These are phyloP conservation scores for Trifolium pratense DNA, from an alignment of 306 rosid genomes.

Conservation along the genomic window DNA sequence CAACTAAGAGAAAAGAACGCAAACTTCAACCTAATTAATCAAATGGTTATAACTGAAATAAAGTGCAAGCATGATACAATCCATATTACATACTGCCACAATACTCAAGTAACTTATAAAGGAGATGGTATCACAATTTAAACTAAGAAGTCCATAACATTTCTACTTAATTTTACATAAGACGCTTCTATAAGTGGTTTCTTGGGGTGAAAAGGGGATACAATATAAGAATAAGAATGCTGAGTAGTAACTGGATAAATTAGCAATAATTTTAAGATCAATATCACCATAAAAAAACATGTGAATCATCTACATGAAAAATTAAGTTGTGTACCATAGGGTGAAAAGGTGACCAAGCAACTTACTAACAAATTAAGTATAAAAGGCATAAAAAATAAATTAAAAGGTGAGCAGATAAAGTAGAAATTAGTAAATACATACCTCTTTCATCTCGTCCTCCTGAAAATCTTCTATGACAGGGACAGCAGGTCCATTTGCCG, in stretches of 20 bases:
- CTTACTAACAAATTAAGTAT: constrained; percentile 4
- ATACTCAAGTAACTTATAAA: background rate
- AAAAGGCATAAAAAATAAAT: constrained; percentile 9
- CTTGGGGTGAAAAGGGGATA: background rate
- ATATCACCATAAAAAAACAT: background rate
- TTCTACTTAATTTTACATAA: background rate
- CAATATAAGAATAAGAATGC: constrained; percentile 5
- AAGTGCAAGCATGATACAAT: background rate
- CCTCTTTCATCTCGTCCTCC: constrained; percentile 76
- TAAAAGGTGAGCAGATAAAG: constrained; percentile 12
- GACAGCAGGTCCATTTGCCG: constrained; percentile 59
- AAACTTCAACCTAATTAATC: constrained; percentile 6
- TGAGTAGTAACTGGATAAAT: background rate
- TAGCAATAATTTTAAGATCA: background rate
- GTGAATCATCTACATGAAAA: constrained; percentile 9
- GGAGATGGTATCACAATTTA: constrained; percentile 9
- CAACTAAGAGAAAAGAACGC: background rate
- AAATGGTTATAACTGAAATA: constrained; percentile 4
- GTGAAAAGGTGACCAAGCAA: constrained; percentile 28
- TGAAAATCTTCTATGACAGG: constrained; percentile 82
- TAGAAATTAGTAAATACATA: constrained; percentile 42
- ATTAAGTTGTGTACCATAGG: constrained; percentile 22
- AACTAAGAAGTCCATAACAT: constrained; percentile 2
- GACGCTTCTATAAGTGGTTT: constrained; percentile 25
- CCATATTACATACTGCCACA: constrained; percentile 5